Percentiles rank a stretch among this genome's conserved stretches.
Evolutionary conservation across 371 early-diverging fungal genomes (phyloP).

Genomic region (Mucor racemosus): DNA sequence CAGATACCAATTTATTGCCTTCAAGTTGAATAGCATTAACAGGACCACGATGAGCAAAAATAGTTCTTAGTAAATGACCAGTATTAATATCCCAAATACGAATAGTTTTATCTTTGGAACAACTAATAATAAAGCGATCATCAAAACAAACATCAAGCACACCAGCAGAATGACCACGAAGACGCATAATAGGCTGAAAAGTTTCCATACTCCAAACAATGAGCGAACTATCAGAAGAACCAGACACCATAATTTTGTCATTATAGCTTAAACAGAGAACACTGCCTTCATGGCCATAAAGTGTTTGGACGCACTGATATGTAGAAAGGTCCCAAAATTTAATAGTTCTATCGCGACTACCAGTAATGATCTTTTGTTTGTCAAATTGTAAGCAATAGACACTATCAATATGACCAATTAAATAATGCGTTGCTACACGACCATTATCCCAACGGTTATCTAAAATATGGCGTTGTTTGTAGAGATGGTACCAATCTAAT

Average conservation of each 20-base stretch:
- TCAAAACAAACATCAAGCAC: conserved; percentile 85
- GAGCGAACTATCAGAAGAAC: conserved; percentile 89
- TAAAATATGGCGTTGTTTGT: conserved; percentile 42
- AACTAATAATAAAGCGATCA: conserved; percentile 77
- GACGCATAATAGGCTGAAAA: conserved; percentile 42
- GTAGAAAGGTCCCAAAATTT: conserved; percentile 78
- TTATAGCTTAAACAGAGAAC: conserved; percentile 92
- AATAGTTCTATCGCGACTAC: conserved; percentile 92
- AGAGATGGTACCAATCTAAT: conserved; percentile 39
- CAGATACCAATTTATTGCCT: conserved; percentile 77
- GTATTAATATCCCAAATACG: conserved; percentile 81
- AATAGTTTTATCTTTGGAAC: conserved; percentile 93
- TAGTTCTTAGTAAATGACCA: conserved; percentile 61
- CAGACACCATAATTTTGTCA: conserved; percentile 81
- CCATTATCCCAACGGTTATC: conserved; percentile 46
- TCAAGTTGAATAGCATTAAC: conserved; percentile 88
- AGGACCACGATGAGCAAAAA: conserved; percentile 85
- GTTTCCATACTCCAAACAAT: conserved; percentile 86
- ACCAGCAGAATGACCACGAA: conserved; percentile 77
- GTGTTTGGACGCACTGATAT: conserved; percentile 65
- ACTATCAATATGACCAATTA: conserved; percentile 88
- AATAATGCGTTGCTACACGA: conserved; percentile 40
- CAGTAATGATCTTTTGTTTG: conserved; percentile 80
- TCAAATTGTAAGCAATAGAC: conserved; percentile 96
- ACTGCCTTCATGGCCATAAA: conserved; percentile 87